phyloP scores from a whole-genome alignment of 1,284 basidiomycete species.

The Tranzscheliella williamsii region DNA sequence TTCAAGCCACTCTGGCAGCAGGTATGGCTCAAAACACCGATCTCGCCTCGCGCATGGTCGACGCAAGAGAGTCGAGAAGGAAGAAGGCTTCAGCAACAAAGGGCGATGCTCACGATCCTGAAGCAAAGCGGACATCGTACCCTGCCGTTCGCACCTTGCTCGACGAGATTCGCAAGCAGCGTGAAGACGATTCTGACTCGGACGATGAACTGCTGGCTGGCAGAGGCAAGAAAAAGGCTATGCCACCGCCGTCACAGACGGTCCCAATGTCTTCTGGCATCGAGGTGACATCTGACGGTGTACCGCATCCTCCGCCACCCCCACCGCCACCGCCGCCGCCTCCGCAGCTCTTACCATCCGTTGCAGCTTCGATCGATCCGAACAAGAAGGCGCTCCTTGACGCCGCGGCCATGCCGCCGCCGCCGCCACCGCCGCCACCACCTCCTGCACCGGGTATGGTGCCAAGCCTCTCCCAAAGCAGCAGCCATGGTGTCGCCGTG shows the following conservation, averaged over 20 bases:
- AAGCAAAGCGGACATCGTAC: constrained; percentile 24
- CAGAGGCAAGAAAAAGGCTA: constrained; percentile 28
- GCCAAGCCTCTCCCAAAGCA: constrained; percentile 8
- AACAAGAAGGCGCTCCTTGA: constrained; percentile 14
- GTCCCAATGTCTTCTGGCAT: too few species aligned
- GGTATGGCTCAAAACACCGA: constrained; percentile 58
- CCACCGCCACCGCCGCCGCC: constrained; percentile 39
- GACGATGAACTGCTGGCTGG: constrained; percentile 33
- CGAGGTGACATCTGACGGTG: too few species aligned
- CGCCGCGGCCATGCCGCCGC: constrained; percentile 35
- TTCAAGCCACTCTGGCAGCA: constrained; percentile 55
- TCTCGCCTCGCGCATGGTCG: constrained; percentile 54
- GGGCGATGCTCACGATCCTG: not conserved
- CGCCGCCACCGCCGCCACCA: constrained; percentile 44
- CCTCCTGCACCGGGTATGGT: constrained; percentile 29
- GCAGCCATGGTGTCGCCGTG: constrained; percentile 13
- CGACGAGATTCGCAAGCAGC: constrained; percentile 48
- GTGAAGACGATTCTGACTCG: constrained; percentile 37
- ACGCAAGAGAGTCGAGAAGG: constrained; percentile 48
- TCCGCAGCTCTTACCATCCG: constrained; percentile 16
- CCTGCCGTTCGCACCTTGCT: constrained; percentile 39
- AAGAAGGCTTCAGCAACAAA: constrained; percentile 18
- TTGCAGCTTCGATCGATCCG: constrained; percentile 7
- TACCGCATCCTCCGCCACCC: constrained; percentile 30
- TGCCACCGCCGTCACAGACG: not conserved